Evolutionary conservation across 441 rosid genomes (phyloP).

Genomic region (Erysimum pusillum): DNA sequence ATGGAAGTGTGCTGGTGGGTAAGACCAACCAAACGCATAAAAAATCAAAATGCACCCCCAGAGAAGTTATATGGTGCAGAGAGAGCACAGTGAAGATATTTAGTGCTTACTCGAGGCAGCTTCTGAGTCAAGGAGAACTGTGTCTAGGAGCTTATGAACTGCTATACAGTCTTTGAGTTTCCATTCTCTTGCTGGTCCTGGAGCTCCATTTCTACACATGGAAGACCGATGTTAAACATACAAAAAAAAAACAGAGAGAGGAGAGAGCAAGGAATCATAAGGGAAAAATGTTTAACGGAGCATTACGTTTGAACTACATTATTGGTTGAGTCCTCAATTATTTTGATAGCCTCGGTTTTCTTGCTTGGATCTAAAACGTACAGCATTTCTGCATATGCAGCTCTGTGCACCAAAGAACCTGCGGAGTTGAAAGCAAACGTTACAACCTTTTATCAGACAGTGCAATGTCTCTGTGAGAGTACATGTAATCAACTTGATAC

Average conservation of each 20-base stretch:
- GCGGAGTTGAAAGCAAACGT: slow-evolving; percentile 38
- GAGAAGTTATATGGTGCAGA: slow-evolving; percentile 10
- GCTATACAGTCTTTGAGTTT: slow-evolving; percentile 88
- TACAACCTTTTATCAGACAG: not conserved
- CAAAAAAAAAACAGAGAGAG: slow-evolving; percentile 8
- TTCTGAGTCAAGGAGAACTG: slow-evolving; percentile 67
- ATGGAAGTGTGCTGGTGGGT: not conserved
- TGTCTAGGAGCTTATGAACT: slow-evolving; percentile 75
- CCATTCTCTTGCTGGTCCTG: slow-evolving; percentile 77
- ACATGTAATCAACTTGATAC: slow-evolving; percentile 31
- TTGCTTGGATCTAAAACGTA: slow-evolving; percentile 73
- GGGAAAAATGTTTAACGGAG: slow-evolving; percentile 26
- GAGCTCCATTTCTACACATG: slow-evolving; percentile 65
- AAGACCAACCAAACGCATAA: slow-evolving; percentile 18
- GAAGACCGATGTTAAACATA: slow-evolving; percentile 16
- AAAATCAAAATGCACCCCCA: slow-evolving; percentile 11
- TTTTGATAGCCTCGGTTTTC: slow-evolving; percentile 78
- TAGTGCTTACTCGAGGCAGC: slow-evolving; percentile 82
- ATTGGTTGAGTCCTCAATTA: slow-evolving; percentile 87
- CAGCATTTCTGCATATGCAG: slow-evolving; percentile 94
- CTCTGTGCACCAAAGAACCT: slow-evolving; percentile 98
- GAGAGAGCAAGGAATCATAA: slow-evolving; percentile 18
- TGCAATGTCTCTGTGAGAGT: not conserved
- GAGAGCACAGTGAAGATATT: slow-evolving; percentile 23
- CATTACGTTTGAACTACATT: slow-evolving; percentile 62